Conservation (phyloP, 495 filamentous ascomycete genomes). For the Aspergillus sclerotioniger region DNA sequence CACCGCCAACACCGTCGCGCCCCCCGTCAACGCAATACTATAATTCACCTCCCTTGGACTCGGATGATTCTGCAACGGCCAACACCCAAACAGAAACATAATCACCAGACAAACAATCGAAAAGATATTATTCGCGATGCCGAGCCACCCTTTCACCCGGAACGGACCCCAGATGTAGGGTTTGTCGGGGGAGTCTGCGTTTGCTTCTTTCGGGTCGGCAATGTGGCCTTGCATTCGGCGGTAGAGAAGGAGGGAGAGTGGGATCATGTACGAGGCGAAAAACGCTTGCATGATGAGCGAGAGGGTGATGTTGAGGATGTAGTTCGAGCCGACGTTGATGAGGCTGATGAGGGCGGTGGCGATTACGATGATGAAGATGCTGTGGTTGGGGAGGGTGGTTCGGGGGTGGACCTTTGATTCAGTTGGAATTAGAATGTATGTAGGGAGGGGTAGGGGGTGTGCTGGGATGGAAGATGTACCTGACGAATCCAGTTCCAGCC, state of each 20-base stretch:
- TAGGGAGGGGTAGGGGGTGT: too few species aligned
- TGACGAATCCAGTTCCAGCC: conserved; percentile 1
- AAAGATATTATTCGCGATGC: conserved; percentile 1
- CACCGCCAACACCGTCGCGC: not conserved
- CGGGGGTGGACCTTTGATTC: not conserved
- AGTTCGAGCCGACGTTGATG: not conserved
- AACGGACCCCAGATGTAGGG: not conserved
- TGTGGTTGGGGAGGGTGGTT: not conserved
- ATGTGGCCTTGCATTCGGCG: not conserved
- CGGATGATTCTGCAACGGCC: not conserved
- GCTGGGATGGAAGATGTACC: too few species aligned
- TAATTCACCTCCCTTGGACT: not conserved
- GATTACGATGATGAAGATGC: not conserved
- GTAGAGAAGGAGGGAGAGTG: not conserved
- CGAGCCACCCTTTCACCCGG: not conserved
- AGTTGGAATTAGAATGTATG: not conserved
- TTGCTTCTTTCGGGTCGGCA: not conserved
- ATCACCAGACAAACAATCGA: not conserved
- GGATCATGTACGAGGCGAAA: not conserved
- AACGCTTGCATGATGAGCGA: not conserved
- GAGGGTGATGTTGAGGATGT: not conserved
- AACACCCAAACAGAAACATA: not conserved
- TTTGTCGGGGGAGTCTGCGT: not conserved
- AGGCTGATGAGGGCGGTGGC: not conserved
- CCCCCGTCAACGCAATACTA: not conserved